phyloP scores from a whole-genome alignment of 257 asterid species.

The Nicotiana attenuata region DNA sequence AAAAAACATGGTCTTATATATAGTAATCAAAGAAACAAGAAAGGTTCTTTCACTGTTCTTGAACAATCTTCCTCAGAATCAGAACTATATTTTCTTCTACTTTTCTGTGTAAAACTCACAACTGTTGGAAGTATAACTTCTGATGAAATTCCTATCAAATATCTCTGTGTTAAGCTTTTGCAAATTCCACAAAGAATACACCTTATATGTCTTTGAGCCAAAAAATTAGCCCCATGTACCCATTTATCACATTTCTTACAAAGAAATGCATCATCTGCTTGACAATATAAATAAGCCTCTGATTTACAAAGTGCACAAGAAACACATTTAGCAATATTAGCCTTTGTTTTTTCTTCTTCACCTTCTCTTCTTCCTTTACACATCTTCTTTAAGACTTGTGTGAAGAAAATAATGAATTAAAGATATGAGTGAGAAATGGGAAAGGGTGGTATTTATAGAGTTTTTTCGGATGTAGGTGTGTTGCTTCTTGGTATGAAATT shows the following conservation, averaged over 20 bases:
- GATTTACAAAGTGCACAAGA: slow-evolving; percentile 38
- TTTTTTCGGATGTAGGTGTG: background rate
- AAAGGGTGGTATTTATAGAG: slow-evolving; percentile 17
- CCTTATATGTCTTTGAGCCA: slow-evolving; percentile 38
- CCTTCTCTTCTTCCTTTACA: slow-evolving; percentile 34
- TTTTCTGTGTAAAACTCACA: slow-evolving; percentile 8
- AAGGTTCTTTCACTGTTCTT: slow-evolving; percentile 22
- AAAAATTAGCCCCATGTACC: slow-evolving; percentile 43
- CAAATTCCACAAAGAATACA: slow-evolving; percentile 36
- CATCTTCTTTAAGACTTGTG: slow-evolving; percentile 14
- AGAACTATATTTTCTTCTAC: background rate
- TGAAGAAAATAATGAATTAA: background rate
- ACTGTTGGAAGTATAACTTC: slow-evolving; percentile 20
- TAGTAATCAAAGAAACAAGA: slow-evolving; percentile 25
- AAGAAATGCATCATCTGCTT: slow-evolving; percentile 47
- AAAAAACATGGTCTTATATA: background rate
- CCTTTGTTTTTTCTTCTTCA: slow-evolving; percentile 1
- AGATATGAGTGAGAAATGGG: background rate
- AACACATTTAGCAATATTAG: background rate
- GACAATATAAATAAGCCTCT: slow-evolving; percentile 35
- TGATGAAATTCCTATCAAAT: slow-evolving; percentile 28
- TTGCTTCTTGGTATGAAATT: background rate
- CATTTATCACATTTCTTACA: slow-evolving; percentile 43
- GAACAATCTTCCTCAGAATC: background rate
- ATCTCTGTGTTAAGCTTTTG: slow-evolving; percentile 23